These are phyloP conservation scores for Phaeolepiota aurea DNA, from an alignment of 768 basidiomycete genomes.

Conservation along the genomic window DNA sequence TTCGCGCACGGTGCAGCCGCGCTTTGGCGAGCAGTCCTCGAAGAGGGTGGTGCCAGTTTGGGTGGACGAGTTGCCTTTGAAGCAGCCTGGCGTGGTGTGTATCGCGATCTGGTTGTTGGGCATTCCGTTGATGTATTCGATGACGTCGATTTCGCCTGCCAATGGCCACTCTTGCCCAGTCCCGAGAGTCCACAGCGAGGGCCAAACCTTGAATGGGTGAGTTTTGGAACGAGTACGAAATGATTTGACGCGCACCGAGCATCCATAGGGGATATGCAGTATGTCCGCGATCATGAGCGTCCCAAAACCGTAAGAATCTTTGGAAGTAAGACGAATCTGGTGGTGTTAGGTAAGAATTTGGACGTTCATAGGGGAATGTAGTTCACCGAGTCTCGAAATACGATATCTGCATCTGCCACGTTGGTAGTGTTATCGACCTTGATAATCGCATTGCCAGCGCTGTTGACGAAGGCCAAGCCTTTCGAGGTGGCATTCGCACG, in stretches of 20 bases:
- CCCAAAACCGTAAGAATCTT: conserved; percentile 32
- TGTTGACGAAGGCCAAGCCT: conserved; percentile 51
- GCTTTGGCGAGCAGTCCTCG: conserved; percentile 47
- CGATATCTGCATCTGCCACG: conserved; percentile 32
- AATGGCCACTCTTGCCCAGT: conserved; percentile 39
- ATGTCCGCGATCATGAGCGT: conserved; percentile 37
- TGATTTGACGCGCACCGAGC: conserved; percentile 30
- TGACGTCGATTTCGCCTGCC: conserved; percentile 45
- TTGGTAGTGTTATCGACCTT: conserved; percentile 66
- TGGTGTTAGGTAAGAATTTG: background rate
- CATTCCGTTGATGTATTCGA: conserved; percentile 78
- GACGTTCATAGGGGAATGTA: conserved; percentile 6
- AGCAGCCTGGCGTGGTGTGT: conserved; percentile 51
- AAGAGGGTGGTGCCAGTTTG: conserved; percentile 44
- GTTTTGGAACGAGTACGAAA: background rate
- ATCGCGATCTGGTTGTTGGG: conserved; percentile 66
- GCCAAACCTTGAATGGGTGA: conserved; percentile 29
- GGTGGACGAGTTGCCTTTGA: conserved; percentile 23
- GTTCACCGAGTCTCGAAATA: conserved; percentile 50
- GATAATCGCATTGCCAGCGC: conserved; percentile 56
- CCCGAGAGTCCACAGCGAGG: conserved; percentile 40
- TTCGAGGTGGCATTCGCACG: conserved; percentile 34
- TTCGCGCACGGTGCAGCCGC: conserved; percentile 63
- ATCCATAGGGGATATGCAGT: conserved; percentile 41
- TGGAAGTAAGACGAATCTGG: conserved; percentile 38